Base-by-base conservation (phyloP, 2,329 filamentous ascomycete genomes). In the Alternaria arborescens region DNA sequence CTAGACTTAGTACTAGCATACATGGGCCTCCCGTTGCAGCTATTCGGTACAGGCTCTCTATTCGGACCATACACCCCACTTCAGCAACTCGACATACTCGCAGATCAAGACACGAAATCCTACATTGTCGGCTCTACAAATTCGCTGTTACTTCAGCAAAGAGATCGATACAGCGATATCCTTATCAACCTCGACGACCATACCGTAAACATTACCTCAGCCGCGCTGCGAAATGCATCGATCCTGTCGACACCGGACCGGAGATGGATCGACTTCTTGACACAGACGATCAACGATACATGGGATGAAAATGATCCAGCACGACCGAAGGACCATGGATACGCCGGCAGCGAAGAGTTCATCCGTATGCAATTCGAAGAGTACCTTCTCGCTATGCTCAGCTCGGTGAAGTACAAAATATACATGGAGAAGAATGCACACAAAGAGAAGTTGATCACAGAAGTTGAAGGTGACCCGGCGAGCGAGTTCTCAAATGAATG, bases 91-190 rank as follows among this genome's bases (percentile, higher is more conserved):
- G 94, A 99, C 77, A 86, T 97, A 69, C 86, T 99, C 41, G 94
- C 94, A 53, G 94, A 98, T 79, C 89, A 93, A 70, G 92, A 93
- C 42, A 98, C 95, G 20, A 98, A 97, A 81, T 97, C 94, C 2
- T 99, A 98, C 73, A 91, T 99, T 55, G 94, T 99, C 58, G 95
- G 95, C 65, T 97, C 94, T 68, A 99, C 95, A 38, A 99, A 99
- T 78, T 97, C 93, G 6, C 84, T 99, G 24, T 85, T 99, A 34
- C 82, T 99, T 11, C 94, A 97, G 73, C 95, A 99, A 77, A 96
- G 89, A 77, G 94, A 99, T 76, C 89, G 93, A 44, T 98, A 99
- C 78, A 97, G 93, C 77, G 95, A 99, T 74, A 93, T 98, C 36
- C 85, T 99, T 61, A 93, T 99, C 76, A 97, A 99, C 75, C 88